Conservation (phyloP, 192 early-diverging fungal species). For the Coemansia sp. region DNA sequence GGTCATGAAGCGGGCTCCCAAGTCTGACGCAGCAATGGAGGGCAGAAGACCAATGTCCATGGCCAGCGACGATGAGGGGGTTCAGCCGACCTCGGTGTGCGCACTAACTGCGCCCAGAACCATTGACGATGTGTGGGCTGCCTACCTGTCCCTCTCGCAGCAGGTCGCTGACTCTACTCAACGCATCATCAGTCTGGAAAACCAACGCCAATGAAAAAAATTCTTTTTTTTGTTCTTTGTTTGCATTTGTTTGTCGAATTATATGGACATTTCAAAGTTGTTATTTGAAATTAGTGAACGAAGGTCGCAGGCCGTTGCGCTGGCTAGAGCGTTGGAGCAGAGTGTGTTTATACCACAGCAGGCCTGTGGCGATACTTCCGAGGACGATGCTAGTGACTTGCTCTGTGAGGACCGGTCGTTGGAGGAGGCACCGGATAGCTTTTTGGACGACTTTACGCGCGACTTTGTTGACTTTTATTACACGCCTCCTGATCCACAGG, state of each 20-base stretch:
- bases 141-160: constrained; percentile 39
- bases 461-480: constrained; percentile 38
- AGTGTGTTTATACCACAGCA: constrained; percentile 10
- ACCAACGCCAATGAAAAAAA: background rate
- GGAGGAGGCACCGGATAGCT: constrained; percentile 9
- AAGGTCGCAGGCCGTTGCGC: constrained; percentile 21
- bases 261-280: constrained; percentile 13
- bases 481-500: constrained; percentile 1
- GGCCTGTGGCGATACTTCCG: background rate
- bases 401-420: background rate
- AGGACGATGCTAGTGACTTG: background rate
- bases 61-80: constrained; percentile 19
- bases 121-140: constrained; percentile 42
- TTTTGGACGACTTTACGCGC: constrained; percentile 40
- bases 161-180: constrained; percentile 31
- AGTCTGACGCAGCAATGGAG: background rate
- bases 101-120: constrained; percentile 37
- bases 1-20: constrained; percentile 36
- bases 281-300: constrained; percentile 23
- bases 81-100: constrained; percentile 21
- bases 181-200: constrained; percentile 29
- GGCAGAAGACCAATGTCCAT: background rate
- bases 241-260: constrained; percentile 1
- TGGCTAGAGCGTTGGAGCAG: constrained; percentile 32
- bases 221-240: background rate